Evolutionary conservation across 2,329 filamentous ascomycete species (phyloP), one percentile per base, ranked within the genome.

Genomic region (Pyrenophora seminiperda): DNA sequence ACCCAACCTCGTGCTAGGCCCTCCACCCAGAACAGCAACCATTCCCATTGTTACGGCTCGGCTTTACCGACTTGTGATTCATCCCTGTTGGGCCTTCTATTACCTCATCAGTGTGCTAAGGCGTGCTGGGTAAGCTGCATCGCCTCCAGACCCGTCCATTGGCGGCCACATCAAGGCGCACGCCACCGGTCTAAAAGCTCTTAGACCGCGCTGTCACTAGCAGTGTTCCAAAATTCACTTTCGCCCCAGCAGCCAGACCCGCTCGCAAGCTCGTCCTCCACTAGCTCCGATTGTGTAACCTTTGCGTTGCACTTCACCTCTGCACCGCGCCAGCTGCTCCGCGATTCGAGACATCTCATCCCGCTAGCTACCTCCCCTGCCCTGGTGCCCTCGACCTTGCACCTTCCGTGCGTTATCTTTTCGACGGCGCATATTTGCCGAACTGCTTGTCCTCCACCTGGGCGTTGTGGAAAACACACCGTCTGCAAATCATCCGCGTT

Each of bases 401-500:
- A 63, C 65, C 63, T 72, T 68, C 62, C 62, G 68, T 69, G 67
- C 66, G 65, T 71, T 71, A 71, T 72, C 68, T 68, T 63, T 56
- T 59, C 51, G 63, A 66, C 68, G 67, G 70, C 66, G 68, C 64
- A 63, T 66, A 71, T 69, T 67, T 73, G 68, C 72, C 72, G 71
- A 72, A 70, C 67, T 58, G 56, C 66, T 63, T 67, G 66, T 72
- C 65, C 62, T 66, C 68, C 63, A 67, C 58, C 64, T 66, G 61
- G 63, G 61, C 65, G 61, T 61, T 41, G 58, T 71, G 65, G 68
- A 68, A 70, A 70, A 41, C 64, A 70, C 48, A 69, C 72, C 71
- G 70, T 71, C 67, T 78, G 76, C 73, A 76, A 73, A 78, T 78
- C 76, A 78, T 73, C 75, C 75, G 75, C 73, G 62, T 72, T 73